Percentiles rank a stretch among this genome's conserved stretches.
Conservation (phyloP, 805 yeast species). For the Sugiyamaella americana region DNA sequence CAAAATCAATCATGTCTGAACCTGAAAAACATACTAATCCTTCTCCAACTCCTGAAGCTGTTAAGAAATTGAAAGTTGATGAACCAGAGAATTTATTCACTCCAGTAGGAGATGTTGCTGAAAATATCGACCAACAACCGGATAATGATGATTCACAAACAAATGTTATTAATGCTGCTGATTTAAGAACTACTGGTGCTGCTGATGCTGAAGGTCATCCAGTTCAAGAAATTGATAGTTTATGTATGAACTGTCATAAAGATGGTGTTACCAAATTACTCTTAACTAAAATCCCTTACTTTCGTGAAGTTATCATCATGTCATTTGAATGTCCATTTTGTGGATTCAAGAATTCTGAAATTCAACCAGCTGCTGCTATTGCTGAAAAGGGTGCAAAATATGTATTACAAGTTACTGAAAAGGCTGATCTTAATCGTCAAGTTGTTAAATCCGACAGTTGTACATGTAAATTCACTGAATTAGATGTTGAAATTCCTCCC, state of each 20-base stretch:
- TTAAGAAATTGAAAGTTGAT: neutral
- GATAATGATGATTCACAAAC: slow-evolving; percentile 12
- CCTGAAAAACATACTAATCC: neutral
- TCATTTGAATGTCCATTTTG: slow-evolving; percentile 96
- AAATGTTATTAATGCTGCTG: slow-evolving; percentile 10
- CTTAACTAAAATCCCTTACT: slow-evolving; percentile 84
- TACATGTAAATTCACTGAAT: slow-evolving; percentile 67
- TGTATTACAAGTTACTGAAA: slow-evolving; percentile 57
- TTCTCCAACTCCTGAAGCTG: neutral
- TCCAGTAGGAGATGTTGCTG: slow-evolving; percentile 52
- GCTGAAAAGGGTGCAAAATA: slow-evolving; percentile 83
- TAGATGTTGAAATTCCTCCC: slow-evolving; percentile 93
- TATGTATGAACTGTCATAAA: slow-evolving; percentile 93
- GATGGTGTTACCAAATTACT: slow-evolving; percentile 78
- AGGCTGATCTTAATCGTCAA: slow-evolving; percentile 79
- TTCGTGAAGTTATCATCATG: slow-evolving; percentile 86
- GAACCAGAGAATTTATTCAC: slow-evolving; percentile 7
- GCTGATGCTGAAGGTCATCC: slow-evolving; percentile 84
- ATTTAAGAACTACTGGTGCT: slow-evolving; percentile 64
- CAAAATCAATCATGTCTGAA: too few species aligned
- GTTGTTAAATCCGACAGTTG: slow-evolving; percentile 89
- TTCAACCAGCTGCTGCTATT: slow-evolving; percentile 91
- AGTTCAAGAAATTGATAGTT: slow-evolving; percentile 88
- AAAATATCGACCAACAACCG: slow-evolving; percentile 34
- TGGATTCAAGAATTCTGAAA: slow-evolving; percentile 81